Evolutionary conservation across 495 filamentous ascomycete genomes (phyloP), one percentile per base, ranked within the genome.

Genomic region (Hypoxylon fuscum): DNA sequence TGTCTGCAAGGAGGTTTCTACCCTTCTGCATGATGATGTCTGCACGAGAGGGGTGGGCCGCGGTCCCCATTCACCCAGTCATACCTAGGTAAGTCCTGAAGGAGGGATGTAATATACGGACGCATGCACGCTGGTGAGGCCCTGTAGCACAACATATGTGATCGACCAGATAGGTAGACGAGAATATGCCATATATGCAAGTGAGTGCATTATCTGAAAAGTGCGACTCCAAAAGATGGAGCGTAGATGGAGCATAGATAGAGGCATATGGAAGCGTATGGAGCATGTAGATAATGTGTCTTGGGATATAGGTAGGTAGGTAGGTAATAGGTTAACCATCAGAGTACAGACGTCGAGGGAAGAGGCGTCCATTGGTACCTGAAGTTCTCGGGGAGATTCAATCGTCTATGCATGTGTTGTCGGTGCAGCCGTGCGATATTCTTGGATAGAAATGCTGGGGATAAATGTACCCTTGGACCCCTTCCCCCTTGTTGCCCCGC

Each of bases 21-120:
- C 53, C 41, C 53, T 57, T 44, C 63, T 66, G 63, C 63, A 66
- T 56, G 63, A 62, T 66, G 63, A 62, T 66, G 63, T 62, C 57
- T 66, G 42, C 35, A 25, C 58, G 48, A 50, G 58, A 54, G 52
- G 52, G 58, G 64, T 48, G 47, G 17, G 41, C 52, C 52, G 46
- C 31, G 38, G 34, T 43, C 48, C 47, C 5, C 23, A n/a, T 61
- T 49, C 41, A 49, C 21, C 50, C 51, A 55, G 25, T 23, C 29
- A 56, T 59, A 56, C 52, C 45, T 58, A 66, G 56, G 62, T 60
- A 60, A 60, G 47, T 49, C 10, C 31, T 55, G 37, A 46, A 37
- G 62, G 51, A 52, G 44, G 18, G 49, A 55, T 44, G 49, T 32
- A 65, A 46, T 59, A 54, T 59, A 51, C 38, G 45, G 18, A 32